phyloP scores from a whole-genome alignment of 306 rosid species.

The Begonia masoniana region DNA sequence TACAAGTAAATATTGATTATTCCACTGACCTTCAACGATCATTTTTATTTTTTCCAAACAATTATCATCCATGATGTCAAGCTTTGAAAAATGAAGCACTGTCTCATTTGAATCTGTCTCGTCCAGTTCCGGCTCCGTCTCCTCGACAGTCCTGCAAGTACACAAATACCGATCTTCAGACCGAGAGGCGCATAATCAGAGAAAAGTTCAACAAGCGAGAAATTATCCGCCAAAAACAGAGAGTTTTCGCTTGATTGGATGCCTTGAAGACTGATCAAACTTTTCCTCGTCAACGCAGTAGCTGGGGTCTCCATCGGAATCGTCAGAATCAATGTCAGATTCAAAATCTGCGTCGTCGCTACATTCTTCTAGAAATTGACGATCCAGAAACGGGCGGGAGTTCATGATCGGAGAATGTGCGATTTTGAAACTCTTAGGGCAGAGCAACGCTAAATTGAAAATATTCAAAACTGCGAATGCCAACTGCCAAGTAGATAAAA shows the following conservation, averaged over 20 bases:
- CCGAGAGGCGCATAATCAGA: background rate
- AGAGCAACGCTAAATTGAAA: too few species aligned
- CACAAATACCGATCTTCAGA: slow-evolving; percentile 2
- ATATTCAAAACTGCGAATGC: background rate
- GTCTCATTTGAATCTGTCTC: slow-evolving; percentile 18
- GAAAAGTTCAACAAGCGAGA: slow-evolving; percentile 1
- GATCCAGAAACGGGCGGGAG: slow-evolving; percentile 6
- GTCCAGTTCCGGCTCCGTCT: slow-evolving; percentile 1
- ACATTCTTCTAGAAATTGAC: slow-evolving; percentile 5
- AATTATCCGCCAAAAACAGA: slow-evolving; percentile 10
- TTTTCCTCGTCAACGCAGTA: slow-evolving; percentile 30
- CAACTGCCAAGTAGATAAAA: background rate
- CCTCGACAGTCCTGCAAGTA: slow-evolving; percentile 25
- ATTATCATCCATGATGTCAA: slow-evolving; percentile 26
- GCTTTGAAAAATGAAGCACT: slow-evolving; percentile 10
- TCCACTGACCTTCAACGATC: slow-evolving; percentile 33
- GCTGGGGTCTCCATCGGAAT: slow-evolving; percentile 30
- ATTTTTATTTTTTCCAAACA: slow-evolving; percentile 25
- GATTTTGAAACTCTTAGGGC: too few species aligned
- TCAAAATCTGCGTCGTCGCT: slow-evolving; percentile 27
- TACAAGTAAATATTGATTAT: background rate
- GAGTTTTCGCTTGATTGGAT: slow-evolving; percentile 26
- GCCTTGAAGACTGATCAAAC: slow-evolving; percentile 23
- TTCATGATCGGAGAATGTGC: slow-evolving; percentile 27
- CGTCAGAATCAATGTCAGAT: slow-evolving; percentile 21